A percentile compares a stretch with the other conserved stretches of the same genome.
Evolutionary conservation across 352 stramenopile species (phyloP).

Genomic region (Blastocystis sp.): DNA sequence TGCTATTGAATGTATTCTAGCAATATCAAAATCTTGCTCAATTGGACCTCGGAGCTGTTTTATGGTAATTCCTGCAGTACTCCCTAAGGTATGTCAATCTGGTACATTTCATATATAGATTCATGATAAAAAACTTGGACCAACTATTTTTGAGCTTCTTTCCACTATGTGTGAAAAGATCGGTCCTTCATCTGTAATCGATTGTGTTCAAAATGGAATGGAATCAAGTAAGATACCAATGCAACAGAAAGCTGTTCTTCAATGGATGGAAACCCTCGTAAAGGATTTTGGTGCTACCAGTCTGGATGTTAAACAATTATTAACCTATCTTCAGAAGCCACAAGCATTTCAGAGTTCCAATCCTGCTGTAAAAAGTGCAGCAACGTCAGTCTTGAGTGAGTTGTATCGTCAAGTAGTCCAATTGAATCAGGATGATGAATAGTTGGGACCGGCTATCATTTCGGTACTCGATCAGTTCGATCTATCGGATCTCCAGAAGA

Average conservation of each 20-base stretch:
- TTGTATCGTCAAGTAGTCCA: background rate
- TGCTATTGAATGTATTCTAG: constrained; percentile 6
- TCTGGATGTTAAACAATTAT: background rate
- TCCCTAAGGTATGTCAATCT: background rate
- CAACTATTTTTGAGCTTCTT: constrained; percentile 1
- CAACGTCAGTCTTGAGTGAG: background rate
- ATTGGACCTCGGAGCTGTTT: background rate
- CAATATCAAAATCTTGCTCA: background rate
- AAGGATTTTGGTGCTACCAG: background rate
- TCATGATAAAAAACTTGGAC: constrained; percentile 6
- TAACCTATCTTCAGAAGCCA: constrained; percentile 8
- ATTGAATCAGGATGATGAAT: background rate
- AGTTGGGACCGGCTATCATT: background rate
- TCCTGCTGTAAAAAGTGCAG: constrained; percentile 25
- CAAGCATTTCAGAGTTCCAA: background rate
- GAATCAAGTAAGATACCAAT: constrained; percentile 12
- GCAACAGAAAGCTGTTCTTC: constrained; percentile 58
- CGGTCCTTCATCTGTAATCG: background rate
- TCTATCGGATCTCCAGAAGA: constrained; percentile 25
- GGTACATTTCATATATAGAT: background rate
- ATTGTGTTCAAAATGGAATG: background rate
- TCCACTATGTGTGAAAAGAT: constrained; percentile 40
- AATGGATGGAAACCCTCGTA: background rate
- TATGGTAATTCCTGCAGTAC: background rate
- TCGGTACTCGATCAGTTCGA: background rate